Conservation (phyloP, 108 stramenopile genomes). For the Pseudonitzschia delicatissima region DNA sequence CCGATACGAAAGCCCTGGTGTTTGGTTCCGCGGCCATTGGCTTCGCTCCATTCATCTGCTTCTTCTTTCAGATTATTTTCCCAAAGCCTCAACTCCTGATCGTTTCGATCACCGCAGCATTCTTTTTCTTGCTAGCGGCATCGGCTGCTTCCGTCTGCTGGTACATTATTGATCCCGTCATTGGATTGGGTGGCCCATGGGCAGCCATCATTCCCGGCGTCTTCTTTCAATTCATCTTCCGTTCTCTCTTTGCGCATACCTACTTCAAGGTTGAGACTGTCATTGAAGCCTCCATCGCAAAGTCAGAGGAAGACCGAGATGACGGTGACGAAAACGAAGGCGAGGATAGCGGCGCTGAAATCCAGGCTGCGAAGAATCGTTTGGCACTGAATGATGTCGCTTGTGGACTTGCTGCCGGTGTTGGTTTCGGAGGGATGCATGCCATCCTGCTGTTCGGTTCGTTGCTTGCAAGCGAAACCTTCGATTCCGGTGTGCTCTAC, state of each 20-base stretch:
- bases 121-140: constrained; percentile 62
- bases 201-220: constrained; percentile 61
- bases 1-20: constrained; percentile 50
- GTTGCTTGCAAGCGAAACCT: constrained; percentile 64
- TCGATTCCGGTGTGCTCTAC: constrained; percentile 67
- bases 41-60: constrained; percentile 71
- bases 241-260: constrained; percentile 56
- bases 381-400: constrained; percentile 76
- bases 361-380: constrained; percentile 61
- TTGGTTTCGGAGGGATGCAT: constrained; percentile 80
- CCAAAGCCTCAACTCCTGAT: constrained; percentile 80
- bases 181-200: constrained; percentile 33
- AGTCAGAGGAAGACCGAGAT: constrained; percentile 28
- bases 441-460: constrained; percentile 77
- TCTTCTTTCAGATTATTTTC: constrained; percentile 60
- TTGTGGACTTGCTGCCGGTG: constrained; percentile 73
- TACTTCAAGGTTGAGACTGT: constrained; percentile 76
- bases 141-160: constrained; percentile 51
- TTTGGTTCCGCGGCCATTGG: constrained; percentile 67
- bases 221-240: constrained; percentile 50
- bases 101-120: constrained; percentile 64
- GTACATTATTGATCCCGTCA: constrained; percentile 42
- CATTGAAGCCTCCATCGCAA: constrained; percentile 60
- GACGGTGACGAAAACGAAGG: constrained; percentile 4
- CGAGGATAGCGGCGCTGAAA: constrained; percentile 7